These are phyloP conservation scores for Russula emetica DNA, from an alignment of 768 basidiomycete species.

Conservation along the genomic window DNA sequence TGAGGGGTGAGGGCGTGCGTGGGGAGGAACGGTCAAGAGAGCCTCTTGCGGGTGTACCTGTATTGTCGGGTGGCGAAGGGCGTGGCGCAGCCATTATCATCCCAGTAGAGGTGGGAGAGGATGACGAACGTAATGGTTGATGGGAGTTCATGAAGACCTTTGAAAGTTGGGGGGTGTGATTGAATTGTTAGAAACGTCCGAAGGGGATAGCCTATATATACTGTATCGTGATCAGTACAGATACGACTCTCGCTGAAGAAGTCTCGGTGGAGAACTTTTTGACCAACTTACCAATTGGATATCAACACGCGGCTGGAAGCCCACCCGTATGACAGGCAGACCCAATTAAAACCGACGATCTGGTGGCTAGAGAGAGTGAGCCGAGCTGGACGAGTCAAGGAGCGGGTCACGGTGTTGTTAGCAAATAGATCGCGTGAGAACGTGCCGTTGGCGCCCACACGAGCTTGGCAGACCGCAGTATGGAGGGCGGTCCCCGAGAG, in stretches of 20 bases:
- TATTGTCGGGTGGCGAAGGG: background rate
- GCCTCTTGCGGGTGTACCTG: background rate
- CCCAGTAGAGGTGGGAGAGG: background rate
- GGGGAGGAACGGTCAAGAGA: background rate
- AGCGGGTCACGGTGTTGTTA: no score
- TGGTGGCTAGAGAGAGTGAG: background rate
- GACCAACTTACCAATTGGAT: background rate
- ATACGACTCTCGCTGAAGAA: background rate
- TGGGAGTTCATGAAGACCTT: background rate
- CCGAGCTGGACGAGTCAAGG: background rate
- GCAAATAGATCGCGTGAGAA: background rate
- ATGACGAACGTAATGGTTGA: background rate
- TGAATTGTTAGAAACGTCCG: background rate
- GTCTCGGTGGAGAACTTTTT: no score
- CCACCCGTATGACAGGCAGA: background rate
- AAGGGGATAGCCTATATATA: background rate
- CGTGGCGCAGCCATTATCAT: background rate
- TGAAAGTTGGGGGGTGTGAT: background rate
- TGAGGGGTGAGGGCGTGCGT: slow-evolving; percentile 17
- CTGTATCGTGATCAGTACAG: background rate
- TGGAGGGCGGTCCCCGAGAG: background rate
- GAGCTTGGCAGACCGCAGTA: background rate
- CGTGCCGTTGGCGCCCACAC: background rate
- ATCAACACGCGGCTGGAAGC: background rate
- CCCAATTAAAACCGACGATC: background rate